phyloP scores from a whole-genome alignment of 2,329 filamentous ascomycete species.

The Hansfordia pulvinata region DNA sequence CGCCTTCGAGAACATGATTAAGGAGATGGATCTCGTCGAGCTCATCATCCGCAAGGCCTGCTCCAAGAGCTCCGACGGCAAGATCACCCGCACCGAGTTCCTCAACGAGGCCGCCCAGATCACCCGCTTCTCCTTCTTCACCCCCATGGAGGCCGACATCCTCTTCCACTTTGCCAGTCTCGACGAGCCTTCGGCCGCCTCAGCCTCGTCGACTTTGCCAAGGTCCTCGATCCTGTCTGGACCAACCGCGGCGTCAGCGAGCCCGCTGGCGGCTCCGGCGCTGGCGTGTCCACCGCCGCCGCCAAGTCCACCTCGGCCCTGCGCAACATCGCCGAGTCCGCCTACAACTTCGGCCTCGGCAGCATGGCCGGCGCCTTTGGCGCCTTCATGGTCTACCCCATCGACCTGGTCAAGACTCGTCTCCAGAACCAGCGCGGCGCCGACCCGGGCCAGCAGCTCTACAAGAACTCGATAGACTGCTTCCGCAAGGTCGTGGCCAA shows the following conservation, averaged over 20 bases:
- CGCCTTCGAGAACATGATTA: constrained; percentile 95
- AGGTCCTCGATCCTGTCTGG: constrained; percentile 92
- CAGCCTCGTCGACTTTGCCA: constrained; percentile 73
- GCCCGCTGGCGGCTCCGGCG: too few species aligned
- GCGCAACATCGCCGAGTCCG: constrained; percentile 56
- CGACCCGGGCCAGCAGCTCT: constrained; percentile 73
- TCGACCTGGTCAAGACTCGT: constrained; percentile 95
- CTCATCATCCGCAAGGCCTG: constrained; percentile 82
- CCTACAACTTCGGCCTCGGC: constrained; percentile 82
- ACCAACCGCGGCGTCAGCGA: constrained; percentile 48
- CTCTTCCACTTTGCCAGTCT: constrained; percentile 96
- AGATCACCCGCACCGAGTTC: constrained; percentile 89
- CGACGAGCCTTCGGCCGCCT: constrained; percentile 82
- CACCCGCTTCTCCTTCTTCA: constrained; percentile 90
- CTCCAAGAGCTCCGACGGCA: constrained; percentile 70
- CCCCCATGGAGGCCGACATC: constrained; percentile 97
- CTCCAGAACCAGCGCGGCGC: constrained; percentile 91
- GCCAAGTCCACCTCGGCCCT: constrained; percentile 43
- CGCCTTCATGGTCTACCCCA: constrained; percentile 98
- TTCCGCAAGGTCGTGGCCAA: constrained; percentile 86
- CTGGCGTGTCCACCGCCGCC: constrained; percentile 30
- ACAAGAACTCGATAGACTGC: constrained; percentile 96
- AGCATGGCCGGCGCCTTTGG: constrained; percentile 90
- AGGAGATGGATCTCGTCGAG: constrained; percentile 96
- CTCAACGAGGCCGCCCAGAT: constrained; percentile 83